Conservation (phyloP, 257 asterid species). For the Nicotiana otophora region DNA sequence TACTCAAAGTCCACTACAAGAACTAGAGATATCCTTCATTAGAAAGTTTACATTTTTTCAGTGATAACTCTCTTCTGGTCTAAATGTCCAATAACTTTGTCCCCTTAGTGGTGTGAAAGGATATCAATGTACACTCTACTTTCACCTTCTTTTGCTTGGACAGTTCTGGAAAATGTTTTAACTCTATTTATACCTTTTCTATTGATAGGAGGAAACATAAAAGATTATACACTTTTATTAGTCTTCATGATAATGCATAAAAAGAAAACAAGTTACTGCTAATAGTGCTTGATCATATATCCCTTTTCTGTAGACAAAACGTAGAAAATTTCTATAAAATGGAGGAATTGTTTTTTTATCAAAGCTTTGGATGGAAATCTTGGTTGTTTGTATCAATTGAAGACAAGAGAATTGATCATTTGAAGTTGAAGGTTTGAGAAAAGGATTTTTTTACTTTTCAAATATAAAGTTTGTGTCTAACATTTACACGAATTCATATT, state of each 20-base stretch:
- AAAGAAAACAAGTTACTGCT: neutral
- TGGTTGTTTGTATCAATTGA: neutral
- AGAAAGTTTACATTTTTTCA: neutral
- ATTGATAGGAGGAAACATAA: neutral
- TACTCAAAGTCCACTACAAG: neutral
- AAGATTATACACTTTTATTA: neutral
- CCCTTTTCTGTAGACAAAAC: too few relatives aligned
- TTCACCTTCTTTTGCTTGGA: constrained; percentile 3
- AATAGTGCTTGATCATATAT: neutral
- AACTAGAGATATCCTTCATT: neutral
- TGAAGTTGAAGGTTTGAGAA: neutral
- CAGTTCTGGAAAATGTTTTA: neutral
- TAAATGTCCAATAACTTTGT: neutral
- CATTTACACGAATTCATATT: too few relatives aligned
- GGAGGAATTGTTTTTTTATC: too few relatives aligned
- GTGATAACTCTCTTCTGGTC: neutral
- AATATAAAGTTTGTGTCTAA: neutral
- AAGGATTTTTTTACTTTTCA: neutral
- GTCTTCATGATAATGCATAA: neutral
- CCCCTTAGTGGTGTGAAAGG: neutral
- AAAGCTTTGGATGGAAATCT: too few relatives aligned
- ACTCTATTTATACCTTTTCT: neutral
- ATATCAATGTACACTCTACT: neutral
- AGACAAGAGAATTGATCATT: neutral
- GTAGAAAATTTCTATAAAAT: too few relatives aligned